phyloP scores from a whole-genome alignment of 2,329 filamentous ascomycete genomes.

The Setomelanomma holmii region DNA sequence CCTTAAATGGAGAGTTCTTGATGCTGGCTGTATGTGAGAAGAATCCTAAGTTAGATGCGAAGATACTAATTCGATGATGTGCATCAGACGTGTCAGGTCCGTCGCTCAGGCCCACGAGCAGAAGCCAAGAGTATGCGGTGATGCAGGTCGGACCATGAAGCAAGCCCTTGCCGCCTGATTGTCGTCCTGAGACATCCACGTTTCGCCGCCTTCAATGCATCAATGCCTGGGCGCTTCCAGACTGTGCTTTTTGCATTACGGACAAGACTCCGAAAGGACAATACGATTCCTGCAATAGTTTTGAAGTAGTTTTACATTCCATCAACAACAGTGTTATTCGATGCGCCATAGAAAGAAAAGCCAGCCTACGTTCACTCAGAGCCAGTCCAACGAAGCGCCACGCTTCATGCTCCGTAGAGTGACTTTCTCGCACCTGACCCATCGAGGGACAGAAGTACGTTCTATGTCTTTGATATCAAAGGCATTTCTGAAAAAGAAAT shows the following conservation, averaged over 20 bases:
- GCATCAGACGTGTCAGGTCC: too few relatives aligned
- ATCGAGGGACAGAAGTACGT: slow-evolving; percentile 29
- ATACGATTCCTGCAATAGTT: slow-evolving; percentile 1
- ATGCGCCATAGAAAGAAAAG: slow-evolving; percentile 27
- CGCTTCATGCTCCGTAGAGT: slow-evolving; percentile 44
- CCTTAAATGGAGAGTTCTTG: too few relatives aligned
- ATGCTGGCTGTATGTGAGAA: too few relatives aligned
- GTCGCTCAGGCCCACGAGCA: neutral
- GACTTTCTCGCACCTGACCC: slow-evolving; percentile 19
- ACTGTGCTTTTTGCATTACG: too few relatives aligned
- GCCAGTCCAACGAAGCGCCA: slow-evolving; percentile 44
- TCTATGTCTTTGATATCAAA: slow-evolving; percentile 34
- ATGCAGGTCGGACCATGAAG: slow-evolving; percentile 16
- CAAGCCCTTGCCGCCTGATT: slow-evolving; percentile 15
- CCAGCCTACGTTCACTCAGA: slow-evolving; percentile 34
- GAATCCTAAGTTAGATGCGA: too few relatives aligned
- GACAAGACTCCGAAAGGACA: neutral
- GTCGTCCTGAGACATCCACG: slow-evolving; percentile 21
- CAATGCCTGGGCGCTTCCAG: too few relatives aligned
- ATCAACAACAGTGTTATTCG: slow-evolving; percentile 19
- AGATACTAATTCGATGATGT: too few relatives aligned
- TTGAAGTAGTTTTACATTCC: slow-evolving; percentile 43
- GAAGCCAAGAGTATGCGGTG: neutral
- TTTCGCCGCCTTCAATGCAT: slow-evolving; percentile 11
- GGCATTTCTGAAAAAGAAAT: slow-evolving; percentile 23